phyloP scores from a whole-genome alignment of 805 yeast species.

The Candida pini region DNA sequence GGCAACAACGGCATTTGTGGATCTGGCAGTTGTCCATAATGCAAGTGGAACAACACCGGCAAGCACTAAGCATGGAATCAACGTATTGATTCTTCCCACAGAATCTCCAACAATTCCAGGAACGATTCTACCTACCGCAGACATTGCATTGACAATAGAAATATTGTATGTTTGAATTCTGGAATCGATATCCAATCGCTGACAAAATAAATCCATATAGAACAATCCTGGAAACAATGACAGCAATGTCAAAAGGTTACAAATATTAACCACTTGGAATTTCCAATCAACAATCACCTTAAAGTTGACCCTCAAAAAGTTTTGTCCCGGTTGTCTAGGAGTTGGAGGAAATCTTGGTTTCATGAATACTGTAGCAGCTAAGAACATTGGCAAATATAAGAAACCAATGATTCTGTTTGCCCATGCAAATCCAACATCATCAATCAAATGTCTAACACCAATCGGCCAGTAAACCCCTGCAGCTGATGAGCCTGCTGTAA shows the following conservation, averaged over 20 bases:
- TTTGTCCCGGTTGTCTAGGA: constrained; percentile 31
- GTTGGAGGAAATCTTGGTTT: constrained; percentile 28
- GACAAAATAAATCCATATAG: constrained; percentile 48
- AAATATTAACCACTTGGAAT: constrained; percentile 33
- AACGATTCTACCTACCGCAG: constrained; percentile 43
- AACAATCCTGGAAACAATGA: constrained; percentile 44
- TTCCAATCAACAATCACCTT: constrained; percentile 34
- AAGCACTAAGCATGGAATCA: constrained; percentile 28
- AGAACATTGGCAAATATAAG: constrained; percentile 28
- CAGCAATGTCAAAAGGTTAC: constrained; percentile 30
- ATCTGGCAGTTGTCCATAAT: constrained; percentile 46
- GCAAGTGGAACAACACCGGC: constrained; percentile 32
- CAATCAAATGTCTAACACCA: constrained; percentile 39
- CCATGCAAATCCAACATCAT: constrained; percentile 39
- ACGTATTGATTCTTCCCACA: constrained; percentile 34
- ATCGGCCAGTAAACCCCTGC: constrained; percentile 48
- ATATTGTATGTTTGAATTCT: constrained; percentile 45
- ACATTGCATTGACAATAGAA: constrained; percentile 35
- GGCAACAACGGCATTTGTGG: constrained; percentile 33
- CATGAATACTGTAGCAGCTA: constrained; percentile 16
- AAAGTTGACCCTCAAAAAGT: constrained; percentile 29
- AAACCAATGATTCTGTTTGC: constrained; percentile 44
- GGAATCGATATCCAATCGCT: constrained; percentile 46
- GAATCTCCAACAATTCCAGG: constrained; percentile 44
- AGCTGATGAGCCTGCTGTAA: constrained; percentile 43